Evolutionary conservation across 805 yeast species (phyloP).

Genomic region (Scheffersomyces ergatensis): DNA sequence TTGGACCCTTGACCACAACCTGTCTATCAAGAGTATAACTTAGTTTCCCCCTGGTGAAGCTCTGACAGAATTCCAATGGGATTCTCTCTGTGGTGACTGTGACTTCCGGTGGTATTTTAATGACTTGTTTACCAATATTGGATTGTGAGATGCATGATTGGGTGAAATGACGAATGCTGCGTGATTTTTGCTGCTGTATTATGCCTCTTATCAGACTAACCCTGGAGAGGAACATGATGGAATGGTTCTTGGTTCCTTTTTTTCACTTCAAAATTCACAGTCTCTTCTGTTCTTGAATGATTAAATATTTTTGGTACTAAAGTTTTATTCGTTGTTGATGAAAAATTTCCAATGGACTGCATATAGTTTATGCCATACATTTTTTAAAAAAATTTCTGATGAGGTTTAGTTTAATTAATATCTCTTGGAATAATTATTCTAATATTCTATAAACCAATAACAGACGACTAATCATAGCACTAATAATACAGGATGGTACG

Average conservation of each 20-base stretch:
- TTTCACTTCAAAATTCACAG: no score
- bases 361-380: neutral
- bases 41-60: slow-evolving; percentile 66
- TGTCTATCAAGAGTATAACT: slow-evolving; percentile 55
- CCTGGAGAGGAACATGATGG: no score
- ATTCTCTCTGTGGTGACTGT: slow-evolving; percentile 45
- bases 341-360: neutral
- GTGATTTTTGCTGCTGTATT: no score
- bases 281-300: no score
- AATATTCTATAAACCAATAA: neutral
- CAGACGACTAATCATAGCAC: neutral
- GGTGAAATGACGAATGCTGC: slow-evolving; percentile 14
- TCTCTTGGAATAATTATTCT: no score
- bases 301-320: no score
- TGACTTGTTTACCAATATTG: slow-evolving; percentile 80
- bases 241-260: no score
- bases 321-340: neutral
- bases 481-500: slow-evolving; percentile 77
- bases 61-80: slow-evolving; percentile 51
- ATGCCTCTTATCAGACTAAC: no score
- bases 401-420: neutral
- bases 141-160: slow-evolving; percentile 32
- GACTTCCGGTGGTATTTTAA: slow-evolving; percentile 65
- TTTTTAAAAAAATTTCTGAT: neutral
- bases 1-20: slow-evolving; percentile 71